Evolutionary conservation across 1,284 basidiomycete species (phyloP), one percentile per base, ranked within the genome.

Genomic region (Ceratobasidium theobromae): DNA sequence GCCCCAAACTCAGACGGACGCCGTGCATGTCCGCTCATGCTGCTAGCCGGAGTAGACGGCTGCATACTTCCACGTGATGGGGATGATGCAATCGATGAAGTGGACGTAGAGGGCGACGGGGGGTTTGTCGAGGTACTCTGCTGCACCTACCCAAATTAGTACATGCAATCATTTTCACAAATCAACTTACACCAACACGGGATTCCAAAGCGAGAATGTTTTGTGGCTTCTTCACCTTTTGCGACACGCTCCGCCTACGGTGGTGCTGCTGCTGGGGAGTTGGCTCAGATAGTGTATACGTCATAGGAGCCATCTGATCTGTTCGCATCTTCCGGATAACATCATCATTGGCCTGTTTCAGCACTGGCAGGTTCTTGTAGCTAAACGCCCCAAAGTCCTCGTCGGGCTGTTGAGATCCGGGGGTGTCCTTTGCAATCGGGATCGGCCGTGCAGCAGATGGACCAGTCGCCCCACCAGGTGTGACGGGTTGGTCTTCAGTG

Each of bases 321-420:
- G 89, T 91, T 78, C 88, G 75, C 75, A 99, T 83, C 78, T 97
- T 96, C 67, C 93, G 87, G 73, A 99, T 97, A 71, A 99, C 89
- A 75, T 99, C 95, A 77, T 99, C 97, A 75, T 99, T 99, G 23
- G 94, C 95, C 77, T 98, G 95, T 79, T 99, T 99, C 75, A 99
- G 80, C 9, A 98, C 87, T 0, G 95, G 94, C 52, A 98, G 76
- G 73, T 99, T 99, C 82, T 98, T 98, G 85, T 95, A 99, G 76
- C 88, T 95, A 79, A 99, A 99, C 0, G 94, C 88, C 30, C 97
- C 97, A 77, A 99, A 99, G 72, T 98, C 96, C 72, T 96, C 93
- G 72, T 84, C 81, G 14, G 82, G 81, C 32, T 85, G 82, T 18
- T 53, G 66, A 9, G 53, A 55, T 81, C 81, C n/a, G 18, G 49